A percentile compares a stretch with the other conserved stretches of the same genome.
Conservation (phyloP, 352 stramenopile genomes). For the Phytophthora cryptogea region DNA sequence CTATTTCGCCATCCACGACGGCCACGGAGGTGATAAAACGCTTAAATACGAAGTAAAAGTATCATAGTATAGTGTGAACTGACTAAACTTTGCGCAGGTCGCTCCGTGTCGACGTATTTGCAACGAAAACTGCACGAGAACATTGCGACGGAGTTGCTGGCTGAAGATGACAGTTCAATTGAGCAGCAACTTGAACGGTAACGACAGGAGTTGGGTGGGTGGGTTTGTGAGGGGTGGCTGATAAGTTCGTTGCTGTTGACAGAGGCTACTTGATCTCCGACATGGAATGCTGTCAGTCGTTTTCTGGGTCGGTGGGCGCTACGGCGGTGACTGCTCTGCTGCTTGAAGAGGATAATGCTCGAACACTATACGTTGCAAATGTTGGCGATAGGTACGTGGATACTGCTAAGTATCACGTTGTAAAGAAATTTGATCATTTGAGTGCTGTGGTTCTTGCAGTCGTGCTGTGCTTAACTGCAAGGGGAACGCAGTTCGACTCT, state of each 20-base stretch:
- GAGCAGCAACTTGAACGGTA: conserved; percentile 70
- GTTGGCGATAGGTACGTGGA: conserved; percentile 70
- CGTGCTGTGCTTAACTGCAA: conserved; percentile 69
- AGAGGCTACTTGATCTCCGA: conserved; percentile 83
- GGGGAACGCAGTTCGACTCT: conserved; percentile 56
- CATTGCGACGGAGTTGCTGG: conserved; percentile 52
- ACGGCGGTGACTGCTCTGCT: conserved; percentile 65
- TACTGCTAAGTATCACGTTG: background rate
- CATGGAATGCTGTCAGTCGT: conserved; percentile 68
- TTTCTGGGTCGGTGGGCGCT: conserved; percentile 52
- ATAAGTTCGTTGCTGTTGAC: conserved; percentile 5
- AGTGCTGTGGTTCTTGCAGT: conserved; percentile 33
- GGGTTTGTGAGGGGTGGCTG: background rate
- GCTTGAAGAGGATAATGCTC: conserved; percentile 42
- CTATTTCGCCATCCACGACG: conserved; percentile 84
- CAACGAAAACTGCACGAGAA: conserved; percentile 71
- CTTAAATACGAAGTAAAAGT: background rate
- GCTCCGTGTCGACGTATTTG: conserved; percentile 70
- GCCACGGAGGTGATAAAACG: conserved; percentile 62
- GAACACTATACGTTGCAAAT: conserved; percentile 65
- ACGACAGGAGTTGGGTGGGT: background rate
- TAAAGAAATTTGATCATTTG: background rate
- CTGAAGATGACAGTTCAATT: conserved; percentile 45
- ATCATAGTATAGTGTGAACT: background rate
- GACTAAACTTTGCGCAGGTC: conserved; percentile 40